A percentile compares a stretch with the other conserved stretches of the same genome.
These are phyloP conservation scores for Hibiscus tridactylites DNA, from an alignment of 345 rosid species.

Conservation along the genomic window DNA sequence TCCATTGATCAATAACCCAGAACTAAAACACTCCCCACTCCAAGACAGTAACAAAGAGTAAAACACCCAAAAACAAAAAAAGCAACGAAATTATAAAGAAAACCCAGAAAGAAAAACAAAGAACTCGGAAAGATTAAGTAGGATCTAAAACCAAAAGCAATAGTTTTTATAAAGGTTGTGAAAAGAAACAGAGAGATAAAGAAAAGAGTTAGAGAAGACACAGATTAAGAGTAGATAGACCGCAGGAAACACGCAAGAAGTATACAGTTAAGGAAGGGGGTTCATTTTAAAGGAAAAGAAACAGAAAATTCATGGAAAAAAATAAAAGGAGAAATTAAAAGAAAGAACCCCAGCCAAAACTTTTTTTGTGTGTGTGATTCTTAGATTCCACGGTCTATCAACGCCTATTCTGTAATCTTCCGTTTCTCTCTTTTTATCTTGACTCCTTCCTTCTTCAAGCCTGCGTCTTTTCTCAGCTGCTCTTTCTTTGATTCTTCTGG, in stretches of 20 bases:
- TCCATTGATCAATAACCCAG: constrained; percentile 26
- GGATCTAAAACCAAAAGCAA: constrained; percentile 15
- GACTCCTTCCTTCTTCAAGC: constrained; percentile 1
- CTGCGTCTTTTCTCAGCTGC: constrained; percentile 12
- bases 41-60: background rate
- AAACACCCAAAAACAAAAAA: background rate
- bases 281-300: background rate
- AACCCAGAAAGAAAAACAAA: background rate
- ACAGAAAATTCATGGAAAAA: background rate
- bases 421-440: background rate
- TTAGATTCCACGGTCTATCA: constrained; percentile 74
- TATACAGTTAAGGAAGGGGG: constrained; percentile 24
- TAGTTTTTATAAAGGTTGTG: background rate
- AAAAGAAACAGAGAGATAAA: background rate
- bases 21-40: background rate
- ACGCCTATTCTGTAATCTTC: constrained; percentile 42
- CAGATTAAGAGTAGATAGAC: constrained; percentile 74
- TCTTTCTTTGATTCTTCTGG: constrained; percentile 10
- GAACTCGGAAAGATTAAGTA: background rate
- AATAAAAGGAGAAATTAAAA: background rate
- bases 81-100: background rate
- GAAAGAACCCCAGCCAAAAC: constrained; percentile 17
- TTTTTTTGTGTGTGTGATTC: constrained; percentile 35
- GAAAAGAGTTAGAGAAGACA: constrained; percentile 14
- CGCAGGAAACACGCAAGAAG: constrained; percentile 65